These are phyloP conservation scores for Backusella westeae DNA, from an alignment of 192 early-diverging fungal species.

Conservation along the genomic window DNA sequence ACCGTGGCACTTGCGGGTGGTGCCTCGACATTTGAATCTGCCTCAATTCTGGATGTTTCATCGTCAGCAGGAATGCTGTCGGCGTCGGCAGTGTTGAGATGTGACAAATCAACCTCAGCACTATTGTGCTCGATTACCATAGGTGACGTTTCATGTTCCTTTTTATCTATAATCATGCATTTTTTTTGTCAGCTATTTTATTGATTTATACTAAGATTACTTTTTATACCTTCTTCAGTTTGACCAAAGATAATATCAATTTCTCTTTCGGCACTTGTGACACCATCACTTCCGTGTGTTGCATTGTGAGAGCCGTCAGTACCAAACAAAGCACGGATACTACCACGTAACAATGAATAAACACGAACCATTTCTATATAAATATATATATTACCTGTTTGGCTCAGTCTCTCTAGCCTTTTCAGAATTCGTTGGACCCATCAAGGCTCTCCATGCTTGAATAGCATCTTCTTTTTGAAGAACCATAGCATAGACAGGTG, in stretches of 20 bases:
- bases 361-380: too few relatives aligned
- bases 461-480: slow-evolving; percentile 51
- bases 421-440: slow-evolving; percentile 50
- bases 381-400: slow-evolving; percentile 19
- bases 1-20: not conserved
- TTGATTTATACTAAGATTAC: not conserved
- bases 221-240: not conserved
- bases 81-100: slow-evolving; percentile 1
- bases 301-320: slow-evolving; percentile 54
- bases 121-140: slow-evolving; percentile 4
- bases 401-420: slow-evolving; percentile 37
- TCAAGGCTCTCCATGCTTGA: slow-evolving; percentile 46
- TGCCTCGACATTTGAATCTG: not conserved
- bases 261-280: slow-evolving; percentile 43
- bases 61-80: not conserved
- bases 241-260: slow-evolving; percentile 45
- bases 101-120: slow-evolving; percentile 9
- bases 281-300: slow-evolving; percentile 49
- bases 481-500: slow-evolving; percentile 52
- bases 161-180: not conserved
- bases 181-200: not conserved
- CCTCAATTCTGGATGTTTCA: not conserved
- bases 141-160: not conserved
- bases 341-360: not conserved
- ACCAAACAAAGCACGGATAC: slow-evolving; percentile 54